A percentile compares a stretch with the other conserved stretches of the same genome.
Evolutionary conservation across 2,329 filamentous ascomycete species (phyloP).

Genomic region (Colletotrichum liriopes): DNA sequence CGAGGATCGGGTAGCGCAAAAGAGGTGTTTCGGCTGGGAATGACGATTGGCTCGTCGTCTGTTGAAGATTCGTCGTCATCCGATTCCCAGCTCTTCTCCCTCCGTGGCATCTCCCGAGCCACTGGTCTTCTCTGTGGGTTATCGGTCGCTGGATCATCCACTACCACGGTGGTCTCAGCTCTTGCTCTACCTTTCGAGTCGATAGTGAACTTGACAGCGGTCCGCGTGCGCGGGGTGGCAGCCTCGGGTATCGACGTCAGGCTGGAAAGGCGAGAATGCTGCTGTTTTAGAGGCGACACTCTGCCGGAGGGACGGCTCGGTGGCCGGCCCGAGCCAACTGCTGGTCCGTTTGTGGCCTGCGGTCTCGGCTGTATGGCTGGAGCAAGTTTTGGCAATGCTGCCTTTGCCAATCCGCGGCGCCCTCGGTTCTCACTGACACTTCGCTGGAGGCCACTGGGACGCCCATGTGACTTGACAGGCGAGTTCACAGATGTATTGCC

Average conservation of each 20-base stretch:
- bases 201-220: constrained; percentile 75
- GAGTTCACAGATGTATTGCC: constrained; percentile 63
- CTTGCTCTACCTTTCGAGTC: constrained; percentile 73
- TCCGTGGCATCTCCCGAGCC: constrained; percentile 48
- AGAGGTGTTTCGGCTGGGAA: constrained; percentile 73
- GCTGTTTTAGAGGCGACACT: constrained; percentile 66
- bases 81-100: constrained; percentile 59
- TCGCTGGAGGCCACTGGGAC: constrained; percentile 65
- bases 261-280: constrained; percentile 65
- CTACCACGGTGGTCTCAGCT: constrained; percentile 66
- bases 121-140: constrained; percentile 29
- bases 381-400: constrained; percentile 63
- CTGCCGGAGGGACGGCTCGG: constrained; percentile 61
- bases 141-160: constrained; percentile 50
- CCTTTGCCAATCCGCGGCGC: constrained; percentile 59
- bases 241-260: constrained; percentile 73
- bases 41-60: constrained; percentile 77
- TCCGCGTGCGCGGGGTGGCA: constrained; percentile 61
- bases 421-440: constrained; percentile 70
- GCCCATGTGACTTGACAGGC: constrained; percentile 64
- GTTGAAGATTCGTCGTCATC: constrained; percentile 71
- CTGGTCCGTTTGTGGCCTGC: constrained; percentile 51
- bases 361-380: constrained; percentile 59
- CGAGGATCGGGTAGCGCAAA: constrained; percentile 71
- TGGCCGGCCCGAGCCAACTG: constrained; percentile 54